Evolutionary conservation across 306 rosid genomes (phyloP).

Genomic region (Fagus crenata): DNA sequence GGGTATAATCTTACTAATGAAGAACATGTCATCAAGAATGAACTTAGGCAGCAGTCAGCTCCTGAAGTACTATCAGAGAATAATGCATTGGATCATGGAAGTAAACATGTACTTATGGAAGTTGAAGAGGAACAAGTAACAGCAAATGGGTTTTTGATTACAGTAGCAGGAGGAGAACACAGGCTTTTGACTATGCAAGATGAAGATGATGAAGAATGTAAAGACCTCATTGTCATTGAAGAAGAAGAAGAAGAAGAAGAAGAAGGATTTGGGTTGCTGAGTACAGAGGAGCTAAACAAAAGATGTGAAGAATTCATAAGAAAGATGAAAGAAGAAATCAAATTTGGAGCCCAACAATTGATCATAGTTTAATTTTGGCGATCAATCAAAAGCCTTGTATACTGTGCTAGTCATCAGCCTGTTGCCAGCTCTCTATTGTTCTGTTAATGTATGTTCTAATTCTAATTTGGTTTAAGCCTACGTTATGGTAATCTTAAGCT

Average conservation of each 20-base stretch:
- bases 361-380: slow-evolving; percentile 11
- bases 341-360: slow-evolving; percentile 36
- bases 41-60: background rate
- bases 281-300: slow-evolving; percentile 67
- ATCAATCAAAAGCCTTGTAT: slow-evolving; percentile 5
- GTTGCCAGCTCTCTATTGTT: background rate
- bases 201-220: slow-evolving; percentile 16
- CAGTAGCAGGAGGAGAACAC: background rate
- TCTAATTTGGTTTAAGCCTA: background rate
- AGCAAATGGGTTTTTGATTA: background rate
- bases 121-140: slow-evolving; percentile 19
- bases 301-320: slow-evolving; percentile 79
- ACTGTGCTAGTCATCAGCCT: slow-evolving; percentile 2
- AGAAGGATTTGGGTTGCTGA: slow-evolving; percentile 22
- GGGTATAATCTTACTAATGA: background rate
- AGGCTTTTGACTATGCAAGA: background rate
- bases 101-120: background rate
- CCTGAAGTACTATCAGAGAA: background rate
- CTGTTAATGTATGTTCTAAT: background rate
- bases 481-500: background rate
- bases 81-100: background rate
- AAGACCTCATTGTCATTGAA: slow-evolving; percentile 1
- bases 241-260: slow-evolving; percentile 28
- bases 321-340: slow-evolving; percentile 58
- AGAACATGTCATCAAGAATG: background rate